Evolutionary conservation across 1,284 basidiomycete genomes (phyloP).

Genomic region (Athelia psychrophila): DNA sequence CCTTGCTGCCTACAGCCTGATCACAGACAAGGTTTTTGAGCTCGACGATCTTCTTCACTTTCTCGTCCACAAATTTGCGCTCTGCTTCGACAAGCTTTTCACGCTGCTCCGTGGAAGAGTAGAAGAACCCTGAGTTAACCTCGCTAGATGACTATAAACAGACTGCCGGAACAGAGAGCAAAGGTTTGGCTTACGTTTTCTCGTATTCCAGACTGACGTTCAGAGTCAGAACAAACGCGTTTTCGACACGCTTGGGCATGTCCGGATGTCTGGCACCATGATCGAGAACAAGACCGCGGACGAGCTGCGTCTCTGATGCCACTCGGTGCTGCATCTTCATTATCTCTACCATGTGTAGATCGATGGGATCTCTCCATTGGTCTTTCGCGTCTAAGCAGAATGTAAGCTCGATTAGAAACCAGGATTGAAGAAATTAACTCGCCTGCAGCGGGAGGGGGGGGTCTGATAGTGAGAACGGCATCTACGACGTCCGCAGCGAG

Average conservation of each 20-base stretch:
- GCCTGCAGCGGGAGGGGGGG: conserved; percentile 64
- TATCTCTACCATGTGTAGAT: conserved; percentile 99
- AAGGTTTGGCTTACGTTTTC: conserved; percentile 83
- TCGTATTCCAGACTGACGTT: conserved; percentile 99
- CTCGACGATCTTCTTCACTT: conserved; percentile 96
- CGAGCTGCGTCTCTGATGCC: conserved; percentile 96
- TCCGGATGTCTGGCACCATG: conserved; percentile 98
- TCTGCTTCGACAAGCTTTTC: conserved; percentile 99
- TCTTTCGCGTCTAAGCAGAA: conserved; percentile 48
- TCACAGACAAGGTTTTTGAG: conserved; percentile 97
- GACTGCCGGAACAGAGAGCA: conserved; percentile 3
- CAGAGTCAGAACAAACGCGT: conserved; percentile 93
- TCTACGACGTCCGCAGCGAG: conserved; percentile 94
- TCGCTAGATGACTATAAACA: conserved; percentile 58
- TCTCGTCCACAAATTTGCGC: conserved; percentile 90
- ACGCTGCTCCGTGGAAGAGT: conserved; percentile 96
- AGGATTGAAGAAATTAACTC: conserved; percentile 7
- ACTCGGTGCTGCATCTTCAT: conserved; percentile 99
- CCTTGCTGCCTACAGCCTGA: conserved; percentile 77
- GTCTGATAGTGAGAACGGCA: conserved; percentile 89
- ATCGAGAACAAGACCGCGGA: conserved; percentile 93
- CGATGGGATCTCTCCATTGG: conserved; percentile 85
- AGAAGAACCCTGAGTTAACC: conserved; percentile 99
- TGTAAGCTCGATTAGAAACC: no score
- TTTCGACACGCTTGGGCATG: conserved; percentile 98